These are phyloP conservation scores for Ustilago bromivora DNA, from an alignment of 1,284 basidiomycete species.

Conservation along the genomic window DNA sequence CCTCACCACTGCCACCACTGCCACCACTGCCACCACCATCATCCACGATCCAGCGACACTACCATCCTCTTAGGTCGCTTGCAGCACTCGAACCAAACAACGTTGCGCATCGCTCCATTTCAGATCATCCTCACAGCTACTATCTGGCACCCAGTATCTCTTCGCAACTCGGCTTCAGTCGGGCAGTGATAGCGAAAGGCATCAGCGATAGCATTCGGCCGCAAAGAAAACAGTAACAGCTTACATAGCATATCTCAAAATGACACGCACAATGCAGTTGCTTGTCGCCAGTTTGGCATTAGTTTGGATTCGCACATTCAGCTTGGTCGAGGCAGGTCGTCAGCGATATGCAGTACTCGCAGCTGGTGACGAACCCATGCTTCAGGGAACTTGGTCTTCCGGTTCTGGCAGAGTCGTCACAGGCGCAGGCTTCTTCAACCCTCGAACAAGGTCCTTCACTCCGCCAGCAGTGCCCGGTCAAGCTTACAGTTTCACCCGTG, in stretches of 20 bases:
- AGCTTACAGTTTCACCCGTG: slow-evolving; percentile 67
- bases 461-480: slow-evolving; percentile 59
- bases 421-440: slow-evolving; percentile 24
- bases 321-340: slow-evolving; percentile 28
- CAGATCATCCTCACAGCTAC: too few species aligned
- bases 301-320: slow-evolving; percentile 9
- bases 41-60: too few species aligned
- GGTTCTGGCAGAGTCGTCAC: slow-evolving; percentile 62
- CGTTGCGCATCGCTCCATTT: too few species aligned
- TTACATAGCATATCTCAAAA: neutral
- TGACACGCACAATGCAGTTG: slow-evolving; percentile 18
- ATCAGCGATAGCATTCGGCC: neutral
- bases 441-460: slow-evolving; percentile 42
- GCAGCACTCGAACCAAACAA: too few species aligned
- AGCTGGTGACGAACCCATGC: slow-evolving; percentile 39
- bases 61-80: too few species aligned
- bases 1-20: too few species aligned
- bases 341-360: slow-evolving; percentile 36
- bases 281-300: slow-evolving; percentile 23
- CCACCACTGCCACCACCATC: too few species aligned
- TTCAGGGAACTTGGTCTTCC: slow-evolving; percentile 65
- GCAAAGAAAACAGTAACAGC: neutral
- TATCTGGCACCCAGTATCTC: too few species aligned
- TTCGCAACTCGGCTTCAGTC: too few species aligned
- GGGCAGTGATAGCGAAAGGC: neutral